A percentile compares a stretch with the other conserved stretches of the same genome.
Conservation (phyloP, 352 stramenopile genomes). For the Globisporangium paddicum region DNA sequence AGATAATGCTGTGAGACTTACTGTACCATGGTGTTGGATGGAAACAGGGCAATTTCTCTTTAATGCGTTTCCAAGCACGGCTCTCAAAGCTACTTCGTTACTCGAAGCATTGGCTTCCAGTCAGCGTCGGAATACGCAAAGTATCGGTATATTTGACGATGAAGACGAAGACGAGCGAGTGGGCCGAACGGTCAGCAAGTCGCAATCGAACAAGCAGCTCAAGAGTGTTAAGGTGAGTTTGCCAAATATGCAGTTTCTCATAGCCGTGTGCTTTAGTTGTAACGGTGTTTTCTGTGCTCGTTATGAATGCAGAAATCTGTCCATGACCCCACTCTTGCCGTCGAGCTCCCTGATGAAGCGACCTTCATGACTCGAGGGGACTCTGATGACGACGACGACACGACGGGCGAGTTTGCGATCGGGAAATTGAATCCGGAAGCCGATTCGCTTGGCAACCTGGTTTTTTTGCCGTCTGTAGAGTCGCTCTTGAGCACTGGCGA, state of each 20-base stretch:
- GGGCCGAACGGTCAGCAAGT: background rate
- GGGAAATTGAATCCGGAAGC: background rate
- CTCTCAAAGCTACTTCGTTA: conserved; percentile 27
- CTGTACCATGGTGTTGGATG: too few relatives aligned
- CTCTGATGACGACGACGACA: conserved; percentile 5
- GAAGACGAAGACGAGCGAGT: background rate
- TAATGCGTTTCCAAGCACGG: conserved; percentile 23
- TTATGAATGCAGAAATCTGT: background rate
- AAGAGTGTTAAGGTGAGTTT: background rate
- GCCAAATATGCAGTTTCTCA: background rate
- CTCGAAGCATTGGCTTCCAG: conserved; percentile 30
- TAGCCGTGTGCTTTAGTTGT: background rate
- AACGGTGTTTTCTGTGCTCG: background rate
- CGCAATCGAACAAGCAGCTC: background rate
- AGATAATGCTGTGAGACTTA: background rate
- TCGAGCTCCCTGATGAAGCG: background rate
- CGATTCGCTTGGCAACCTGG: background rate
- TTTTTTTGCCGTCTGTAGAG: background rate
- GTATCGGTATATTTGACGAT: conserved; percentile 6
- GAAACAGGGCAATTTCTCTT: conserved; percentile 26
- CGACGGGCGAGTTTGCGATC: background rate
- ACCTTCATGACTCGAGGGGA: conserved; percentile 2
- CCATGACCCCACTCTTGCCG: background rate
- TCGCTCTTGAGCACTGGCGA: background rate
- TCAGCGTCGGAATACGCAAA: background rate